Base-by-base conservation (phyloP, 345 rosid species). In the Bruguiera gymnorhiza region DNA sequence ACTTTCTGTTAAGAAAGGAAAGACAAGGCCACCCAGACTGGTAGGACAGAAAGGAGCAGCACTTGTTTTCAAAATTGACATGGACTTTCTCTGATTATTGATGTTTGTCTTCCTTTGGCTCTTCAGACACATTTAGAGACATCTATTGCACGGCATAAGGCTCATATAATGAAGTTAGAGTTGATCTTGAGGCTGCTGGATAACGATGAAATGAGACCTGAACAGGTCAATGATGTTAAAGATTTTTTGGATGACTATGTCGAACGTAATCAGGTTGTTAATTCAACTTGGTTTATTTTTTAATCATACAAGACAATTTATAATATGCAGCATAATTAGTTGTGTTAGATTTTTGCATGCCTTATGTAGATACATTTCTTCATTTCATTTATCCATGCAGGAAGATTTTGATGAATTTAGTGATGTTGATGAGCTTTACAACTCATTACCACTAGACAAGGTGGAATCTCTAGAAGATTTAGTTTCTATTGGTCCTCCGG, bases 161-260 rank as follows among this genome's bases (percentile, higher is more conserved):
- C 91, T 77, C 99, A 92, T 72, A 92, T 96, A 79, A 88, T 85
- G 88, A 96, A 96, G 87, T 76, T 96, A 77, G 99, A 96, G 73
- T 73, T 88, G 81, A 92, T 92, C 80, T 79, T 96, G 84, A 92
- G 98, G 90, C 83, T 96, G 39, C 78, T 96, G 78, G 99, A 96
- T 81, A 96, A 96, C 79, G 96, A 96, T 84, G 97, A 96, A 81
- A 78, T 96, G 81, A 96, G 95, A 84, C 96, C 98, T 24, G 99
- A 96, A 83, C 96, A 96, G 80, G 99, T 96, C 63, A 92, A 92
- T 74, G 99, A 96, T 72, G 90, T 85, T 76, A 96, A 86, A 79
- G 99, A 96, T 81, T 87, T 92, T 81, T 79, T 96, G 83, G 99
- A 96, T 8, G 98, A 92, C 77, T 96, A 92, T 84, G 96, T 86